Evolutionary conservation across 805 yeast species (phyloP).

Genomic region (Jamesozyma jinghongensis): DNA sequence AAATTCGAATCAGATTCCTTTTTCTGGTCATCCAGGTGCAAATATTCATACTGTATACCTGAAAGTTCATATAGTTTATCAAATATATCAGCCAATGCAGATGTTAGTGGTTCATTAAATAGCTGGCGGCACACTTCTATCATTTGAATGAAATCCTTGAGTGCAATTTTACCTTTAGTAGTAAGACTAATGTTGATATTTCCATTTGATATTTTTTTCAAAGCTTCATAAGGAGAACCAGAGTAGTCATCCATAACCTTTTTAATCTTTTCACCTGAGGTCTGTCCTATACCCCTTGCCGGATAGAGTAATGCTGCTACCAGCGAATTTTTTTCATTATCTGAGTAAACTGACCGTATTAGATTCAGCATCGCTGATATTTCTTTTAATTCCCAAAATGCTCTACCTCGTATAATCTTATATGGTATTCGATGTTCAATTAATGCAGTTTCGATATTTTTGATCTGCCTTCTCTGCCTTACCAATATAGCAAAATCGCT

Average conservation of each 20-base stretch:
- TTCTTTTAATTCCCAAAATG: constrained; percentile 75
- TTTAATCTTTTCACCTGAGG: constrained; percentile 33
- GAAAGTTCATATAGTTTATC: constrained; percentile 25
- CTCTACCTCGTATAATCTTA: constrained; percentile 57
- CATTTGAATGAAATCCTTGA: constrained; percentile 17
- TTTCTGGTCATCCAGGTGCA: constrained; percentile 20
- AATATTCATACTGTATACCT: constrained; percentile 23
- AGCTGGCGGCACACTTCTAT: constrained; percentile 17
- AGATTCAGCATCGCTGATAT: constrained; percentile 54
- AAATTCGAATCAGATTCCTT: background rate
- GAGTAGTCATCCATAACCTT: constrained; percentile 8
- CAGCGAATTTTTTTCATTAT: constrained; percentile 51
- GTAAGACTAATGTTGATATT: constrained; percentile 10
- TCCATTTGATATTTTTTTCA: constrained; percentile 9
- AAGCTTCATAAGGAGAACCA: constrained; percentile 10
- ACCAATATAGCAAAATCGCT: constrained; percentile 68
- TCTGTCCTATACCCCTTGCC: constrained; percentile 58
- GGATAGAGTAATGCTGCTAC: constrained; percentile 52
- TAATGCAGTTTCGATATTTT: constrained; percentile 57
- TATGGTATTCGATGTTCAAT: constrained; percentile 52
- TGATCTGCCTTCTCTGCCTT: constrained; percentile 53
- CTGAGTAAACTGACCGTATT: constrained; percentile 51
- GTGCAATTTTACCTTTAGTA: constrained; percentile 14
- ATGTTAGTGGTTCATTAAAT: constrained; percentile 5
- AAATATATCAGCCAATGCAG: constrained; percentile 17